These are phyloP conservation scores for Vararia minispora DNA, from an alignment of 768 basidiomycete species.

Conservation along the genomic window DNA sequence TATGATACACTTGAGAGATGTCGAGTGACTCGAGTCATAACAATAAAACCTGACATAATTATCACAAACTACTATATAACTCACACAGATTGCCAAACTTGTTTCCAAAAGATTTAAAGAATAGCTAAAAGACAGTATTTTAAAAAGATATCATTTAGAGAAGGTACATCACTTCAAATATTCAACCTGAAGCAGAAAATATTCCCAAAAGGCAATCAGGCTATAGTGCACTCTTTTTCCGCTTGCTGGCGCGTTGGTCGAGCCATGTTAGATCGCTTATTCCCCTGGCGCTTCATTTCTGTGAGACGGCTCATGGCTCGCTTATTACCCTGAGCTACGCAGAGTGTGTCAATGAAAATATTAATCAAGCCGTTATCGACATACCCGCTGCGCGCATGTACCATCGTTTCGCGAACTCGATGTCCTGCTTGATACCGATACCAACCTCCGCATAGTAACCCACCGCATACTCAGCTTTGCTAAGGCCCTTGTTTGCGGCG, in stretches of 20 bases:
- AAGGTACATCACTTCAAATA: too few relatives aligned
- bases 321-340: slow-evolving; percentile 90
- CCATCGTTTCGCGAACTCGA: slow-evolving; percentile 95
- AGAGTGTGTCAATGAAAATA: not conserved
- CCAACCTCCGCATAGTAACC: slow-evolving; percentile 98
- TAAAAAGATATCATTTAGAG: too few relatives aligned
- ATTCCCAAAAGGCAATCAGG: slow-evolving; percentile 25
- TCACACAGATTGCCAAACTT: too few relatives aligned
- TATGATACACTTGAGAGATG: too few relatives aligned
- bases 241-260: slow-evolving; percentile 92
- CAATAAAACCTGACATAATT: too few relatives aligned
- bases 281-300: slow-evolving; percentile 86
- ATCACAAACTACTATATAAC: too few relatives aligned
- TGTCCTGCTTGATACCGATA: slow-evolving; percentile 92
- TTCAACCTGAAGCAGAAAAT: slow-evolving; percentile 1
- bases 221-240: slow-evolving; percentile 86
- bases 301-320: slow-evolving; percentile 93
- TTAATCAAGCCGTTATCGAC: slow-evolving; percentile 1
- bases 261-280: slow-evolving; percentile 63
- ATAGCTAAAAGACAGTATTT: too few relatives aligned
- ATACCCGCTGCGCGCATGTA: slow-evolving; percentile 98
- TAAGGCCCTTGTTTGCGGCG: slow-evolving; percentile 92
- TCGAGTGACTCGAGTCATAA: too few relatives aligned
- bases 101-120: too few relatives aligned
- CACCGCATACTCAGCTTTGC: slow-evolving; percentile 97